Base-by-base conservation (phyloP, 2,329 filamentous ascomycete species). In the Monilinia fructigena region DNA sequence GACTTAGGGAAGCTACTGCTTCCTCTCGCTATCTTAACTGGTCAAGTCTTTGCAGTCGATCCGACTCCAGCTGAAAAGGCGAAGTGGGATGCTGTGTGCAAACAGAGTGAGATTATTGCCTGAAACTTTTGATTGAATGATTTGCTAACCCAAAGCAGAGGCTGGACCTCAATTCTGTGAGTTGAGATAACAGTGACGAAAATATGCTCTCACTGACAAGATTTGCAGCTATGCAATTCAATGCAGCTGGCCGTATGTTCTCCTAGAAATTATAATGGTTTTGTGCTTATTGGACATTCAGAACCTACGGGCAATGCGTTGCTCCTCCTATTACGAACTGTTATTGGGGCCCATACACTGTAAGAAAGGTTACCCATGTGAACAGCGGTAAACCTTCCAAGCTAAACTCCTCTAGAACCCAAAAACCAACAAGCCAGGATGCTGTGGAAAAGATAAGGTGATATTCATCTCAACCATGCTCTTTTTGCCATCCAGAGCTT, bases 321-420 rank as follows among this genome's bases (percentile, higher is more conserved):
- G 58, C 58, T 8, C 58, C 58, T 40, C 58, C 45, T 26, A 14
- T 61, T 14, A 61, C 45, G 16, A 61, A 4, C 14, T 61, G 58
- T 61, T 61, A 61, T 40, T 61, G 58, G 58, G 58, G 58, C 3
- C 58, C 58, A 61, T 61, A 61, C 14, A 50, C 42, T 14, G 56
- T 59, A 48, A 59, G 56, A 59, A 14, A 47, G 7, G 5, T 23
- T 48, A 12, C 23, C 26, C 11, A n/a, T 35, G 1, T 23, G 11
- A 23, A 6, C 26, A 26, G 18, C 8, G 5, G 7, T 5, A 1
- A 10, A 35, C n/a, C 4, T 18, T 8, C 45, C 3, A 8, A 35
- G 48, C 56, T 59, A 23, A 59, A 35, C 7, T 55, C 11, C 12
- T 35, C 11, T 35, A 38, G 28, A 45, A 60, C 23, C 58, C 58